Evolutionary conservation across 768 basidiomycete species (phyloP), one percentile per base, ranked within the genome.

Genomic region (Rhodosporidiobolus sp.): DNA sequence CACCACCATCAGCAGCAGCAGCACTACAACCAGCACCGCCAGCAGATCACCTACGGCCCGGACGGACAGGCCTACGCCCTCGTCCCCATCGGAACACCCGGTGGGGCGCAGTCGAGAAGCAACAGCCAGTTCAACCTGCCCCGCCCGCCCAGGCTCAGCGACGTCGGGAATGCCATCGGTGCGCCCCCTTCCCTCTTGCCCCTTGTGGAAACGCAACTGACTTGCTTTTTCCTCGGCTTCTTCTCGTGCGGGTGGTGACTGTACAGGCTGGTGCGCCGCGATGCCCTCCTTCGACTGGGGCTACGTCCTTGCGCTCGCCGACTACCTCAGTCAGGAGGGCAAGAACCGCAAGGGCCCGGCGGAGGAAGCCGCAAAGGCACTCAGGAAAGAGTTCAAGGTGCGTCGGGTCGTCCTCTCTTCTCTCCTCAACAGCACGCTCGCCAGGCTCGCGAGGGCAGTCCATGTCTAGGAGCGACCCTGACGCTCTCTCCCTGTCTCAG

Each of bases 321-420:
- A 76, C 28, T 24, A 76, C 57, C 34, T 76, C 35, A 20, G 24
- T 34, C 24, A 58, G n/a, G 49, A 30, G n/a, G 8, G 43, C 26
- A 45, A 63, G 48, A 54, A 63, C 48, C n/a, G 34, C 1, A 20
- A 16, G 16, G 64, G 63, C 10, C 67, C 67, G 35, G 49, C 64
- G 14, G 62, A 72, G 49, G 74, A 72, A 5, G 70, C 70, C 6
- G 55, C 70, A 55, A 73, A 78, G 68, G 61, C 75, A 6, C 38
- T 78, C 9, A 55, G 73, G 30, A 69, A 70, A 22, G 77, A 78
- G 64, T 71, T 76, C 75, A 78, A 76, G 61, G 60, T 67, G 32
- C 19, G 52, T 49, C 22, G 5, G 20, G 14, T 30, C 58, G n/a
- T 38, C 32, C 28, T 26, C 32, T 10, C 49, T 24, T 28, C 35